phyloP scores from a whole-genome alignment of 495 filamentous ascomycete species.

The Penicillium steckii region DNA sequence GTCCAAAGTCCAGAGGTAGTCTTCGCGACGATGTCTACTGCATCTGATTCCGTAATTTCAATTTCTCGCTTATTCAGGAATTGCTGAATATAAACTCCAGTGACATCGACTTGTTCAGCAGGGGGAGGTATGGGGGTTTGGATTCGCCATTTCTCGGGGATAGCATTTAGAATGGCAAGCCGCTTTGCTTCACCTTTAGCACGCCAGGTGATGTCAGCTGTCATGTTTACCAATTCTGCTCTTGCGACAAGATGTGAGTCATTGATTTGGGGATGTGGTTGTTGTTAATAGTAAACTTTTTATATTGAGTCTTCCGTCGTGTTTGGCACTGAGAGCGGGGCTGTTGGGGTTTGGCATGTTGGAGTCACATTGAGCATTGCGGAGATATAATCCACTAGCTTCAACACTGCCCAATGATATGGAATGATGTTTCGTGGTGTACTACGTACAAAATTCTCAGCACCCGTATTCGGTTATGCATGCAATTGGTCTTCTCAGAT shows the following conservation, averaged over 20 bases:
- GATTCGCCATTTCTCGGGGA: conserved; percentile 59
- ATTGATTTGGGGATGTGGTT: not conserved
- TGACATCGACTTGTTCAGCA: conserved; percentile 59
- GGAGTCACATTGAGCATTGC: conserved; percentile 3
- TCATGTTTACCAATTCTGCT: no score
- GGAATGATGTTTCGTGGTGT: no score
- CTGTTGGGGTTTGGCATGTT: conserved; percentile 21
- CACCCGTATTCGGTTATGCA: no score
- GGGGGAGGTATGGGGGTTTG: conserved; percentile 43
- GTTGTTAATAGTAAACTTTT: not conserved
- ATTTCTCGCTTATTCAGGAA: conserved; percentile 55
- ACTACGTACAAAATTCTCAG: no score
- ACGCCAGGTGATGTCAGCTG: conserved; percentile 40
- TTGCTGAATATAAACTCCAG: conserved; percentile 56
- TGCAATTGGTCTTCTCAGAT: no score
- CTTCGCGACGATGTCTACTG: conserved; percentile 45
- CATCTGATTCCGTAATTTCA: conserved; percentile 56
- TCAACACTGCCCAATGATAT: not conserved
- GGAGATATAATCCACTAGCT: not conserved
- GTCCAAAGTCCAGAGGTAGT: conserved; percentile 47
- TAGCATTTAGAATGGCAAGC: conserved; percentile 49
- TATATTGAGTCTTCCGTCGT: no score
- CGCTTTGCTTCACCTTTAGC: conserved; percentile 48
- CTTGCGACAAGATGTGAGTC: no score
- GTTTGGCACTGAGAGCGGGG: conserved; percentile 10